Evolutionary conservation across 306 rosid species (phyloP).

Genomic region (Vigna mungo): DNA sequence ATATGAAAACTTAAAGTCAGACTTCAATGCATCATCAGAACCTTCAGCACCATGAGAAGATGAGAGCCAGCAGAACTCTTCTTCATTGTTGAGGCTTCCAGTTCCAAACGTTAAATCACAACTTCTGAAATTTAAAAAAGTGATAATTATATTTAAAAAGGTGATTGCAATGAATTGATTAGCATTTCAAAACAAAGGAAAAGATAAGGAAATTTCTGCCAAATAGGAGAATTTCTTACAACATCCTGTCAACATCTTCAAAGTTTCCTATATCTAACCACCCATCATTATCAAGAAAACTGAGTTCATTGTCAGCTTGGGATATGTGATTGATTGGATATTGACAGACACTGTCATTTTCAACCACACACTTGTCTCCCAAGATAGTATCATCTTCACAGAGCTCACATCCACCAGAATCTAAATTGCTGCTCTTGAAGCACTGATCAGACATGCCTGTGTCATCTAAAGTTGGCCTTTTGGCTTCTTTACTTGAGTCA

Average conservation of each 20-base stretch:
- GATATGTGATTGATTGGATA: conserved; percentile 62
- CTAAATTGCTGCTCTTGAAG: conserved; percentile 55
- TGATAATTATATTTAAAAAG: conserved; percentile 9
- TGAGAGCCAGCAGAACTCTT: conserved; percentile 73
- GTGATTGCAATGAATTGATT: conserved; percentile 26
- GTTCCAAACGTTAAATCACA: conserved; percentile 77
- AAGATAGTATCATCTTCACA: conserved; percentile 59
- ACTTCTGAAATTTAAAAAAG: conserved; percentile 59
- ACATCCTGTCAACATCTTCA: conserved; percentile 90
- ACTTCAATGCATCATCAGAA: conserved; percentile 67
- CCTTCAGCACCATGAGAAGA: conserved; percentile 65
- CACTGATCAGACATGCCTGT: conserved; percentile 54
- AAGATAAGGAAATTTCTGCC: conserved; percentile 24
- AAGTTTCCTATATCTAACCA: conserved; percentile 84
- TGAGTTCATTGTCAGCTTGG: conserved; percentile 69
- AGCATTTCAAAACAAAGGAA: conserved; percentile 26
- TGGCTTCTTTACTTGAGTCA: conserved; percentile 57
- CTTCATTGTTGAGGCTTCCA: conserved; percentile 70
- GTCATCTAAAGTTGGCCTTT: conserved; percentile 50
- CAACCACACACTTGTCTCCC: conserved; percentile 65
- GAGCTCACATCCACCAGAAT: conserved; percentile 56
- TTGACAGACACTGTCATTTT: conserved; percentile 54
- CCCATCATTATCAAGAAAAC: conserved; percentile 76
- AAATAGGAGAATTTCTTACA: conserved; percentile 45
- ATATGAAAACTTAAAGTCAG: conserved; percentile 60